These are phyloP conservation scores for Eucalyptus erythrocorys DNA, from an alignment of 345 rosid species.

Conservation along the genomic window DNA sequence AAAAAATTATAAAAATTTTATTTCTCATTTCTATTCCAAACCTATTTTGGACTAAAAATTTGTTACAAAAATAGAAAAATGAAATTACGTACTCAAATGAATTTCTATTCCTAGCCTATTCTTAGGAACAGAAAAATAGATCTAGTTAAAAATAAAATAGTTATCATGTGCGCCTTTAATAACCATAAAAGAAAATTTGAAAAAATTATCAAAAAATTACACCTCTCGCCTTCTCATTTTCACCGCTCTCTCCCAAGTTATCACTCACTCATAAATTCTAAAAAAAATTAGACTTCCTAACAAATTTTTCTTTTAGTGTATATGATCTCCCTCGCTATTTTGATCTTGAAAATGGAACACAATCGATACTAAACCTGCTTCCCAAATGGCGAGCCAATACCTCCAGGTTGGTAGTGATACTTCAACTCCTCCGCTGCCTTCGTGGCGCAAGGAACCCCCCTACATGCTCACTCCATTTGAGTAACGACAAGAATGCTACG, in stretches of 20 bases:
- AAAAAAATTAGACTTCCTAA: neutral
- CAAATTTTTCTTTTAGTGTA: neutral
- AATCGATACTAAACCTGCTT: fast-evolving
- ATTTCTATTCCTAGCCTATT: fast-evolving
- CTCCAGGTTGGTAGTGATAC: fast-evolving
- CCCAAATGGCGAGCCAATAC: no score
- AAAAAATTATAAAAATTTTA: no score
- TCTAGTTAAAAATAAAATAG: no score
- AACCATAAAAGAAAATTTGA: no score
- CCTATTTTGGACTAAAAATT: fast-evolving
- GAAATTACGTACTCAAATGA: fast-evolving
- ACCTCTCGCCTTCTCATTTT: no score
- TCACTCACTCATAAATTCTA: neutral
- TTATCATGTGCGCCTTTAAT: fast-evolving
- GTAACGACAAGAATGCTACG: neutral
- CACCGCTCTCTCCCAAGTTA: neutral
- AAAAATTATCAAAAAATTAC: no score
- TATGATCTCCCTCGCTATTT: fast-evolving
- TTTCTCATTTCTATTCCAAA: no score
- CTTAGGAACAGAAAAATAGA: fast-evolving
- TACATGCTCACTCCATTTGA: no score
- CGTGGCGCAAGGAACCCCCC: neutral
- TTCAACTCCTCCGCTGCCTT: neutral
- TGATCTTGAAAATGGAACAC: neutral
- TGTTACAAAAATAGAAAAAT: no score